Base-by-base conservation (phyloP, 2,329 filamentous ascomycete species). In the Calonectria hawksworthii region DNA sequence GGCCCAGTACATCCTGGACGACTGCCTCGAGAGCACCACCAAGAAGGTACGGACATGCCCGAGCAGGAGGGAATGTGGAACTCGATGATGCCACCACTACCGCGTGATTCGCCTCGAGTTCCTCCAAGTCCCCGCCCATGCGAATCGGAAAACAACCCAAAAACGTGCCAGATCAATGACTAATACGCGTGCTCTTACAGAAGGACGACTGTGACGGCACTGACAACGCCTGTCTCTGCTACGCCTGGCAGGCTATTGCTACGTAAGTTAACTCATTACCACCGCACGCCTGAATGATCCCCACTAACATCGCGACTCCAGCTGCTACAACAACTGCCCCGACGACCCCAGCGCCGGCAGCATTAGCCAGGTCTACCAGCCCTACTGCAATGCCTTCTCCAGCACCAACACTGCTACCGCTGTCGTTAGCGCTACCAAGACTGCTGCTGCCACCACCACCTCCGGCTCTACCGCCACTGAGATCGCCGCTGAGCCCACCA, bases 311-410 rank as follows among this genome's bases (percentile, higher is more conserved):
- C 28, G 11, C 7, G 2, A 26, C 10, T 28, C 18, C 71, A 89
- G 88, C 75, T 90, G 89, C 88, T 90, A 86, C 85, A 89, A 89
- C 86, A 90, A 90, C 87, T 90, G 89, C 85, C 89, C 89, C 80
- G 84, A 87, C 79, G 89, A 90, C 82, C 2, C 80, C 66, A 84
- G 86, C 59, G 83, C 80, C 75, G 69, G 78, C 68, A 69, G 81
- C 26, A 84, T 84, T 77, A 76, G 83, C 65, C 80, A 83, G 77
- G 85, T 87, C 80, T 84, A 87, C 75, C 80, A 81, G 74, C 84
- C 86, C 79, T 87, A 83, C 85, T 90, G 89, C 85, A 81, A 83
- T 72, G 85, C 88, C 77, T 88, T 87, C 74, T 86, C 84, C 73
- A 84, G 87, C 80, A 87, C 85, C 83, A 83, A 85, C 67, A 85